A percentile compares a stretch with the other conserved stretches of the same genome.
phyloP scores from a whole-genome alignment of 805 yeast genomes.

The Torulaspora franciscae region DNA sequence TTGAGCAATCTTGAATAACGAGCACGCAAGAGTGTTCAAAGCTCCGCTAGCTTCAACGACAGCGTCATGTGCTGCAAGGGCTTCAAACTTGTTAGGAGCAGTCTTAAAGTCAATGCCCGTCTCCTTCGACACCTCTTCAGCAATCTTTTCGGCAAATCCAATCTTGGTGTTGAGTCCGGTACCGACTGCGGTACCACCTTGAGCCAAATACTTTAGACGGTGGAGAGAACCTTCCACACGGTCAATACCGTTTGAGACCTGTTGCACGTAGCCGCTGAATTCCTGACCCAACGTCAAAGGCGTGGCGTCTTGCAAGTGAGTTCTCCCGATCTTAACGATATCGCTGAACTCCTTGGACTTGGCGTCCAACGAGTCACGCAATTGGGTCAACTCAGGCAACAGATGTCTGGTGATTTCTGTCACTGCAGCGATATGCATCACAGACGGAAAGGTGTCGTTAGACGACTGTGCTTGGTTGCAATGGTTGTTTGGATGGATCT shows the following conservation, averaged over 20 bases:
- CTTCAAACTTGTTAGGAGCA: conserved; percentile 98
- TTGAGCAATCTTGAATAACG: conserved; percentile 93
- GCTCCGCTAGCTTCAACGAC: conserved; percentile 97
- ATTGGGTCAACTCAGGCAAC: conserved; percentile 71
- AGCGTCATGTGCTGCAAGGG: conserved; percentile 98
- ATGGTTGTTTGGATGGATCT: conserved; percentile 97
- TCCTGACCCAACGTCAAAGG: conserved; percentile 98
- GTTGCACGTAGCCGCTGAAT: conserved; percentile 94
- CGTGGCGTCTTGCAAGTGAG: conserved; percentile 98
- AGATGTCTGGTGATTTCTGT: conserved; percentile 71
- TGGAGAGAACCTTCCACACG: conserved; percentile 77
- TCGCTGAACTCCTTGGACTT: conserved; percentile 80
- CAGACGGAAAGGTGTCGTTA: conserved; percentile 98
- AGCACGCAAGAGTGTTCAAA: conserved; percentile 87
- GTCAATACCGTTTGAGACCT: conserved; percentile 81
- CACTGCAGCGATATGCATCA: conserved; percentile 98
- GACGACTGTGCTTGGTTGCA: conserved; percentile 98
- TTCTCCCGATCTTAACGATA: conserved; percentile 97
- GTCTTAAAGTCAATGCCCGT: conserved; percentile 88
- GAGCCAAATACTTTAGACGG: conserved; percentile 79
- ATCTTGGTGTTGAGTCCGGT: conserved; percentile 93
- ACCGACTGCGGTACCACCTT: conserved; percentile 99
- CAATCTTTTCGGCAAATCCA: conserved; percentile 85
- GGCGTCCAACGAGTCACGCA: conserved; percentile 70
- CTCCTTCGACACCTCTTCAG: conserved; percentile 75